Percentiles rank a stretch among this genome's conserved stretches.
phyloP scores from a whole-genome alignment of 208 protist genomes.

The Leishmania braziliensis region DNA sequence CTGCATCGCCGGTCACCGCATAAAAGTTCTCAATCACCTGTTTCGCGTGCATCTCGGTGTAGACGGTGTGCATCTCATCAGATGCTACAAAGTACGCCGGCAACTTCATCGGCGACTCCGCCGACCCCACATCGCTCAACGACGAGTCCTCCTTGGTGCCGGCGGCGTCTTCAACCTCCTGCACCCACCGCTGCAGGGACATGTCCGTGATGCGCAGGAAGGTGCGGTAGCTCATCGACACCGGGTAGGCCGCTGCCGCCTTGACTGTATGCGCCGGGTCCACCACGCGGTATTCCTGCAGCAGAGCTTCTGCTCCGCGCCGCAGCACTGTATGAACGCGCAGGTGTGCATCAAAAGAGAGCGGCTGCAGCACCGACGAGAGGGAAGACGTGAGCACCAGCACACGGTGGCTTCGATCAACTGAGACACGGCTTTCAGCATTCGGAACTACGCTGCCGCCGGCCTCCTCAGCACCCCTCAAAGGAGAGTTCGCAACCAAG shows the following conservation, averaged over 20 bases:
- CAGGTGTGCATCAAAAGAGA: slow-evolving; percentile 28
- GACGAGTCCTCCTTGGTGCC: background rate
- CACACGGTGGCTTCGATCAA: slow-evolving; percentile 28
- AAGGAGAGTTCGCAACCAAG: slow-evolving; percentile 11
- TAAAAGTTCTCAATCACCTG: slow-evolving; percentile 23
- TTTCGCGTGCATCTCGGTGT: slow-evolving; percentile 12
- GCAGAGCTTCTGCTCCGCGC: slow-evolving; percentile 27
- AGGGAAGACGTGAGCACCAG: slow-evolving; percentile 34
- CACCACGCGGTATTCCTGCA: slow-evolving; percentile 45
- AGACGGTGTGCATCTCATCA: slow-evolving; percentile 9
- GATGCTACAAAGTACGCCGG: slow-evolving; percentile 32
- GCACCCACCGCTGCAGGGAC: slow-evolving; percentile 47
- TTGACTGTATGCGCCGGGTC: slow-evolving; percentile 7
- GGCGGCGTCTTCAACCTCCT: background rate
- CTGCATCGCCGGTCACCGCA: slow-evolving; percentile 1
- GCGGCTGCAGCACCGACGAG: slow-evolving; percentile 10
- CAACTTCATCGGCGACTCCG: slow-evolving; percentile 7
- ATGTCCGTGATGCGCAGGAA: slow-evolving; percentile 80
- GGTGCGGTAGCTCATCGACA: slow-evolving; percentile 59
- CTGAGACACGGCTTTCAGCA: slow-evolving; percentile 18
- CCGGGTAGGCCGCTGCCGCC: slow-evolving; percentile 43
- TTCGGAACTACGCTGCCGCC: slow-evolving; percentile 20
- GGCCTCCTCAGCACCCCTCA: slow-evolving; percentile 19
- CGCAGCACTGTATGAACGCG: slow-evolving; percentile 44
- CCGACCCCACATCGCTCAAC: background rate